phyloP scores from a whole-genome alignment of 163 green algal genomes.

The Coccomyxa subellipsoidea region DNA sequence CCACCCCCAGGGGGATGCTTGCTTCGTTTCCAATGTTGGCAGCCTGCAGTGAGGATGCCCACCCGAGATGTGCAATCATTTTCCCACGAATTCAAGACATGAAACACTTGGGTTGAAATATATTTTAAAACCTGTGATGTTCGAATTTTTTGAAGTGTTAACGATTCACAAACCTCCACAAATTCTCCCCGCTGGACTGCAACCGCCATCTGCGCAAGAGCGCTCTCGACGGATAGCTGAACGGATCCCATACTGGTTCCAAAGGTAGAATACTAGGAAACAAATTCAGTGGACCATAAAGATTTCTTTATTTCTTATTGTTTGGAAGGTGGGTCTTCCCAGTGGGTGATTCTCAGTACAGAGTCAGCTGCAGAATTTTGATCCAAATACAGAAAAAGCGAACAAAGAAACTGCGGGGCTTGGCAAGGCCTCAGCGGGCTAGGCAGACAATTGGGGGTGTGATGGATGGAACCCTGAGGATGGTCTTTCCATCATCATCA shows the following conservation, averaged over 20 bases:
- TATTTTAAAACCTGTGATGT: too few species aligned
- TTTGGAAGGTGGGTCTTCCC: too few species aligned
- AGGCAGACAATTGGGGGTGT: too few species aligned
- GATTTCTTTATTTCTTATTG: neutral
- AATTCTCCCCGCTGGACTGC: slow-evolving; percentile 38
- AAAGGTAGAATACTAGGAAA: neutral
- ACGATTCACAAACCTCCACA: slow-evolving; percentile 10
- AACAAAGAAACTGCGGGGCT: too few species aligned
- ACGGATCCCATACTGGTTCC: neutral
- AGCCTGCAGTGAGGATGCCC: slow-evolving; percentile 22
- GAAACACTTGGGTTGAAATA: too few species aligned
- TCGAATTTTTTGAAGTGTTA: neutral
- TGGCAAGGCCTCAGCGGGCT: too few species aligned
- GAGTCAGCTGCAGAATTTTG: too few species aligned
- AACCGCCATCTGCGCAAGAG: slow-evolving; percentile 26
- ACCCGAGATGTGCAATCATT: neutral
- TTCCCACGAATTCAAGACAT: too few species aligned
- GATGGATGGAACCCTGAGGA: too few species aligned
- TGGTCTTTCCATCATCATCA: too few species aligned
- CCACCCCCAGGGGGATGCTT: slow-evolving; percentile 15
- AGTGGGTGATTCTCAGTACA: too few species aligned
- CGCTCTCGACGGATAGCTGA: neutral
- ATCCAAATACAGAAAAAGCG: too few species aligned
- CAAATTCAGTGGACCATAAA: neutral
- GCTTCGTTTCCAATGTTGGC: slow-evolving; percentile 16